phyloP scores from a whole-genome alignment of 73 alveolate species.

The Effrenium voratum region DNA sequence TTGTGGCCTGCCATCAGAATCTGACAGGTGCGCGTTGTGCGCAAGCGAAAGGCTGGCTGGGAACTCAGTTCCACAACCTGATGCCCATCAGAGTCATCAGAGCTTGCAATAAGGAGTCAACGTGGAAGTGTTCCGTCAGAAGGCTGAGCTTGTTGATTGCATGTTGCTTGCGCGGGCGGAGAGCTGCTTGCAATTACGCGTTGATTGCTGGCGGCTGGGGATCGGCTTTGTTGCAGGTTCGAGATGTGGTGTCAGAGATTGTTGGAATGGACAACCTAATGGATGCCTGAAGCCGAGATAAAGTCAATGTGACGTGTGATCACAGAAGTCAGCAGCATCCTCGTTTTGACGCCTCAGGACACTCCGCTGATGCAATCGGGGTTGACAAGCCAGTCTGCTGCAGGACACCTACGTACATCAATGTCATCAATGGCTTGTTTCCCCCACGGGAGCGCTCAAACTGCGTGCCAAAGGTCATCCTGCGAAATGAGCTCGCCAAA shows the following conservation, averaged over 20 bases:
- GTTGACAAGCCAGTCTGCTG: constrained; percentile 88
- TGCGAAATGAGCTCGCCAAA: constrained; percentile 69
- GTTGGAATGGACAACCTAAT: constrained; percentile 80
- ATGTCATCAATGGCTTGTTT: not conserved
- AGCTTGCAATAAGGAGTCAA: constrained; percentile 9
- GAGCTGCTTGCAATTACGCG: not conserved
- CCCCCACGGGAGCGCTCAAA: not conserved
- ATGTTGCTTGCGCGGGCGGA: not conserved
- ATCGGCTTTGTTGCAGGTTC: constrained; percentile 68
- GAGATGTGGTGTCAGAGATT: constrained; percentile 77
- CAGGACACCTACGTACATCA: not conserved
- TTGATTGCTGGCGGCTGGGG: not conserved
- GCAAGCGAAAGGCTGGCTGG: not conserved
- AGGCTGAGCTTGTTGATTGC: not conserved
- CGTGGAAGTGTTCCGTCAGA: constrained; percentile 41
- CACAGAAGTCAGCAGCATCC: not conserved
- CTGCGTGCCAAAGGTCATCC: constrained; percentile 21
- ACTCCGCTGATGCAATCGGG: constrained; percentile 88
- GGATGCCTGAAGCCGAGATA: not conserved
- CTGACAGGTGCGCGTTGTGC: constrained; percentile 57
- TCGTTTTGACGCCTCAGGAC: not conserved
- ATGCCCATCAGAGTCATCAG: not conserved
- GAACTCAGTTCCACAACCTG: no score
- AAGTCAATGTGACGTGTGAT: not conserved
- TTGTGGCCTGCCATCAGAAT: not conserved